phyloP scores from a whole-genome alignment of 495 filamentous ascomycete genomes.

The Hypoxylon rickii region DNA sequence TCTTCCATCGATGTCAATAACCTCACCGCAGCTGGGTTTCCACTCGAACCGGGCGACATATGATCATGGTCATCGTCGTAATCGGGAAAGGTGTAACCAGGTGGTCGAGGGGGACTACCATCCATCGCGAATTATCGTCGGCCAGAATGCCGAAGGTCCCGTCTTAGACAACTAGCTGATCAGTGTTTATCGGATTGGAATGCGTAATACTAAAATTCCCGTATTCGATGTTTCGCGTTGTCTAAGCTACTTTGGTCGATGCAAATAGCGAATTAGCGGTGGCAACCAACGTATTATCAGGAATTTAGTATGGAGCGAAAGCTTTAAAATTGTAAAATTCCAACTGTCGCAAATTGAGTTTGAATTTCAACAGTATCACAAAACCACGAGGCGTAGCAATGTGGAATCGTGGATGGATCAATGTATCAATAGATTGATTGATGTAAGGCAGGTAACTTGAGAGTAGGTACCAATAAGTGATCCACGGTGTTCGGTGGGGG shows the following conservation, averaged over 20 bases:
- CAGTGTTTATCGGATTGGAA: constrained; percentile 18
- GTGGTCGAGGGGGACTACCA: constrained; percentile 47
- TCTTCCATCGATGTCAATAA: constrained; percentile 59
- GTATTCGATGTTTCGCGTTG: background rate
- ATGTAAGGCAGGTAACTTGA: background rate
- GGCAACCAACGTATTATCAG: too few species aligned
- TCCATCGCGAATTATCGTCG: constrained; percentile 48
- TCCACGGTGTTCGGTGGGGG: constrained; percentile 23
- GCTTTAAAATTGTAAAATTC: constrained; percentile 2
- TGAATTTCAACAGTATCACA: constrained; percentile 17
- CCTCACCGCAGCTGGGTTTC: constrained; percentile 49
- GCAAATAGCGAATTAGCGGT: background rate
- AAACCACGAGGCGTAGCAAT: background rate
- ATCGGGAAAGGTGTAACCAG: constrained; percentile 51
- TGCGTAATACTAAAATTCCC: background rate
- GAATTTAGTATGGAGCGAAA: too few species aligned
- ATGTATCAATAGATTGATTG: too few species aligned
- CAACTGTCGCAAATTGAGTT: constrained; percentile 20
- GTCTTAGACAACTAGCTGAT: constrained; percentile 21
- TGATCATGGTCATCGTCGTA: constrained; percentile 55
- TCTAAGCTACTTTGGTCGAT: background rate
- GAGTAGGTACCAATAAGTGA: constrained; percentile 9
- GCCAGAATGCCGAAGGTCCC: constrained; percentile 30
- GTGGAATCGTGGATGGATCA: too few species aligned
- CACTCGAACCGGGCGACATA: constrained; percentile 40